Evolutionary conservation across 2,329 filamentous ascomycete species (phyloP).

Genomic region (Pyrenochaeta sp.): DNA sequence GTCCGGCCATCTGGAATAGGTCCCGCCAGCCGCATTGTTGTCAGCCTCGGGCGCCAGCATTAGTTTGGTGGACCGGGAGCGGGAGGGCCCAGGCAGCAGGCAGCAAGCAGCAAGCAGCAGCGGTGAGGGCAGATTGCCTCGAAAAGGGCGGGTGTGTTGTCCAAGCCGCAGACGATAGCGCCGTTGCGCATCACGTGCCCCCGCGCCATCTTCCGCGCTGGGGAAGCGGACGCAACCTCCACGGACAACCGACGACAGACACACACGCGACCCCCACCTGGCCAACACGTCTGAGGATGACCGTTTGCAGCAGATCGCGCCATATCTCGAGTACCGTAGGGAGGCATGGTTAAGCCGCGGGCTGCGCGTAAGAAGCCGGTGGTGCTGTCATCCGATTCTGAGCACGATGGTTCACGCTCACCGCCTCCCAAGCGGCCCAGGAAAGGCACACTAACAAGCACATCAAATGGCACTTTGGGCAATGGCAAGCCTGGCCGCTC

Average conservation of each 20-base stretch:
- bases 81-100: constrained; percentile 11
- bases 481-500: constrained; percentile 23
- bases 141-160: too few species aligned
- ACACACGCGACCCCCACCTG: constrained; percentile 20
- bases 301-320: constrained; percentile 22
- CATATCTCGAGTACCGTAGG: constrained; percentile 28
- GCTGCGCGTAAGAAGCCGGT: constrained; percentile 46
- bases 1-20: constrained; percentile 13
- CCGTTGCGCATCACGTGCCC: constrained; percentile 1
- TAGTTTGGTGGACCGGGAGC: constrained; percentile 15
- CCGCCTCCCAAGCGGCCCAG: constrained; percentile 41
- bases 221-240: constrained; percentile 10
- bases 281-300: constrained; percentile 35
- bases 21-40: constrained; percentile 33
- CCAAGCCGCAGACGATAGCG: neutral
- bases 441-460: constrained; percentile 36
- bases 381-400: constrained; percentile 46
- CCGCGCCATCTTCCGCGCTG: too few species aligned
- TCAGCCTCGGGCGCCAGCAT: constrained; percentile 25
- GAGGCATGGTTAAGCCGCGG: constrained; percentile 50
- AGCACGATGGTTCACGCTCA: constrained; percentile 33
- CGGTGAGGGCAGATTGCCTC: too few species aligned
- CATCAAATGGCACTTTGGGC: constrained; percentile 23
- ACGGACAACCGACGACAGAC: constrained; percentile 1
- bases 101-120: constrained; percentile 1